These are phyloP conservation scores for Aphanomyces astaci DNA, from an alignment of 352 stramenopile species.

Conservation along the genomic window DNA sequence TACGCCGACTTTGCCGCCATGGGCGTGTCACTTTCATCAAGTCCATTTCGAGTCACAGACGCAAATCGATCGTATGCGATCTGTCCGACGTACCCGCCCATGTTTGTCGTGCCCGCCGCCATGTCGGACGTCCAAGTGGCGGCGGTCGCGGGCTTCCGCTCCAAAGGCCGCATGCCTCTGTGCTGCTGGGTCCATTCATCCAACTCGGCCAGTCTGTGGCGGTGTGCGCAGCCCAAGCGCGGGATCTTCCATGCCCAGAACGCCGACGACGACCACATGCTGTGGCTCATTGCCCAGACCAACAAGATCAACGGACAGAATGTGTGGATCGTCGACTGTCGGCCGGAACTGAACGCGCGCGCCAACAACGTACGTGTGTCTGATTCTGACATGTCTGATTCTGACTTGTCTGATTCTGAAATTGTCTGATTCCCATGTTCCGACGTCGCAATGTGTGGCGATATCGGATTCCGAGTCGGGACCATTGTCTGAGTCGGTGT, in stretches of 20 bases:
- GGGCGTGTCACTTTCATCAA: slow-evolving; percentile 41
- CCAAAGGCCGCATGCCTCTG: slow-evolving; percentile 72
- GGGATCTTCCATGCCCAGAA: slow-evolving; percentile 76
- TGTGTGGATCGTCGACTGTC: slow-evolving; percentile 86
- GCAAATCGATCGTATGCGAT: slow-evolving; percentile 62
- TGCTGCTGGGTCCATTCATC: slow-evolving; percentile 67
- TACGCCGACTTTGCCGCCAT: slow-evolving; percentile 62
- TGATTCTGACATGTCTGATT: no score
- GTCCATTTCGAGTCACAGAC: slow-evolving; percentile 44
- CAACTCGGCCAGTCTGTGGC: slow-evolving; percentile 69
- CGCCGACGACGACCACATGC: slow-evolving; percentile 61
- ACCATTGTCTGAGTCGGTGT: no score
- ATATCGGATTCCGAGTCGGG: no score
- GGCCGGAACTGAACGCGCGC: slow-evolving; percentile 82
- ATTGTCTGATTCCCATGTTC: no score
- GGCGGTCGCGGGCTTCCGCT: slow-evolving; percentile 68
- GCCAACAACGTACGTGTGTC: slow-evolving; percentile 79
- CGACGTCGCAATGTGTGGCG: no score
- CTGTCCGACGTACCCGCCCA: slow-evolving; percentile 70
- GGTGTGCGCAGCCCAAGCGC: slow-evolving; percentile 78
- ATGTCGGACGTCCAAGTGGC: slow-evolving; percentile 56
- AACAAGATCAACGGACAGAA: slow-evolving; percentile 34
- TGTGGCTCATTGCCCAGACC: slow-evolving; percentile 42
- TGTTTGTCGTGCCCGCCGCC: slow-evolving; percentile 60
- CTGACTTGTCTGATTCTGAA: no score